phyloP scores from a whole-genome alignment of 352 stramenopile genomes.

The Pythium oligandrum region DNA sequence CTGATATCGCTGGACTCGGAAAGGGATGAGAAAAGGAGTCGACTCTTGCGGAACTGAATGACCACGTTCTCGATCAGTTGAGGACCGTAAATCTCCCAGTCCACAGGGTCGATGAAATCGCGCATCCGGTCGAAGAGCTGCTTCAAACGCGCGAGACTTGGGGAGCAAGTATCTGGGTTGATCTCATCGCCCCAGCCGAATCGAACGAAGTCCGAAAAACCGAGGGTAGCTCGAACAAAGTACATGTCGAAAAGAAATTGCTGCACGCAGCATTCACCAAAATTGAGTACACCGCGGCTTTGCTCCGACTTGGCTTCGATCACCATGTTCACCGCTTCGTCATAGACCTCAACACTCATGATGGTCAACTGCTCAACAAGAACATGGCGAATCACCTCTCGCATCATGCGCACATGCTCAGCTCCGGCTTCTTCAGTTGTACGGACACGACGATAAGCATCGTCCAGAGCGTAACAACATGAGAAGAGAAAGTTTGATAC shows the following conservation, averaged over 20 bases:
- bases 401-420: slow-evolving; percentile 56
- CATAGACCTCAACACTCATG: slow-evolving; percentile 65
- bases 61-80: slow-evolving; percentile 85
- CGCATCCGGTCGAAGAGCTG: slow-evolving; percentile 71
- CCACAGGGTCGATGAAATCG: slow-evolving; percentile 82
- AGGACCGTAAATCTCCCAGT: slow-evolving; percentile 87
- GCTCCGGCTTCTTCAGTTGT: slow-evolving; percentile 29
- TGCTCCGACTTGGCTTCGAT: slow-evolving; percentile 43
- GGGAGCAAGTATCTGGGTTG: slow-evolving; percentile 45
- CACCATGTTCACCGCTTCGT: slow-evolving; percentile 55
- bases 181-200: slow-evolving; percentile 86
- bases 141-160: slow-evolving; percentile 48
- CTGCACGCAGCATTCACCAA: slow-evolving; percentile 79
- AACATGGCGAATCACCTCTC: slow-evolving; percentile 57
- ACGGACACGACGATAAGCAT: slow-evolving; percentile 65
- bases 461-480: slow-evolving; percentile 79
- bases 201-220: slow-evolving; percentile 82
- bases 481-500: slow-evolving; percentile 84
- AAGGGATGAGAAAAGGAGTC: slow-evolving; percentile 80
- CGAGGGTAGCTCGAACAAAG: slow-evolving; percentile 79
- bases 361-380: slow-evolving; percentile 77
- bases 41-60: slow-evolving; percentile 80
- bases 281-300: slow-evolving; percentile 57
- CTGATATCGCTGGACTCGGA: slow-evolving; percentile 80
- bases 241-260: slow-evolving; percentile 90